Percentiles rank a stretch among this genome's conserved stretches.
Evolutionary conservation across 495 filamentous ascomycete genomes (phyloP).

Genomic region (Cladorrhinum samala): DNA sequence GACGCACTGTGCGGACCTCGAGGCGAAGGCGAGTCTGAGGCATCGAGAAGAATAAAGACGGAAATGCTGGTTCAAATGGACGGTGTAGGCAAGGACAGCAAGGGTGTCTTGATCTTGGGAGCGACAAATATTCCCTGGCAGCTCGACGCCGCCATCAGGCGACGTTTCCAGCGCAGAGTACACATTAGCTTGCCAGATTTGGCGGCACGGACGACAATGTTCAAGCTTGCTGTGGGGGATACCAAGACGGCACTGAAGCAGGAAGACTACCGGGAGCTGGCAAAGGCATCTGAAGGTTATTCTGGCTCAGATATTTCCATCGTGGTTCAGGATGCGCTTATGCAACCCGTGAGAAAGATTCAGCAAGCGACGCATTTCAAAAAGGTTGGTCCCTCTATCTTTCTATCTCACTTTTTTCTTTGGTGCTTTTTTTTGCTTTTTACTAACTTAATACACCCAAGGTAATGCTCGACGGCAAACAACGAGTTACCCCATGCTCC

Average conservation of each 20-base stretch:
- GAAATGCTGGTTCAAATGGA: slow-evolving; percentile 99
- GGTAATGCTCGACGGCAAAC: slow-evolving; percentile 64
- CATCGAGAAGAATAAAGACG: slow-evolving; percentile 94
- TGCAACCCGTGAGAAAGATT: slow-evolving; percentile 96
- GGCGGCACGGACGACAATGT: slow-evolving; percentile 90
- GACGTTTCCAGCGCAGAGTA: slow-evolving; percentile 92
- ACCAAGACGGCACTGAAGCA: slow-evolving; percentile 81
- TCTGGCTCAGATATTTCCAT: slow-evolving; percentile 95
- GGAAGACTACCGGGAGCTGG: slow-evolving; percentile 73
- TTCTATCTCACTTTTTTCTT: slow-evolving; percentile 3
- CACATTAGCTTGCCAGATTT: slow-evolving; percentile 90
- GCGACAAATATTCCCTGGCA: slow-evolving; percentile 99
- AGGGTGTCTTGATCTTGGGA: slow-evolving; percentile 87
- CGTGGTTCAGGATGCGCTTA: slow-evolving; percentile 92
- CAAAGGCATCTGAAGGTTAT: slow-evolving; percentile 80
- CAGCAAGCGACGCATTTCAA: slow-evolving; percentile 99
- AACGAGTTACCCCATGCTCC: slow-evolving; percentile 86
- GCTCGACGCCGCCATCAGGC: slow-evolving; percentile 92
- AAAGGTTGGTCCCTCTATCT: slow-evolving; percentile 49
- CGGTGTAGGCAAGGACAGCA: slow-evolving; percentile 89
- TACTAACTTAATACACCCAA: slow-evolving; percentile 32
- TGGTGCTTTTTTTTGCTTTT: not conserved
- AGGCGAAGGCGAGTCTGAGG: slow-evolving; percentile 96
- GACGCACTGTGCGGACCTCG: slow-evolving; percentile 94
- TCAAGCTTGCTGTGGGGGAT: slow-evolving; percentile 84